phyloP scores from a whole-genome alignment of 768 basidiomycete genomes.

The Strobilomyces echinocephalus region DNA sequence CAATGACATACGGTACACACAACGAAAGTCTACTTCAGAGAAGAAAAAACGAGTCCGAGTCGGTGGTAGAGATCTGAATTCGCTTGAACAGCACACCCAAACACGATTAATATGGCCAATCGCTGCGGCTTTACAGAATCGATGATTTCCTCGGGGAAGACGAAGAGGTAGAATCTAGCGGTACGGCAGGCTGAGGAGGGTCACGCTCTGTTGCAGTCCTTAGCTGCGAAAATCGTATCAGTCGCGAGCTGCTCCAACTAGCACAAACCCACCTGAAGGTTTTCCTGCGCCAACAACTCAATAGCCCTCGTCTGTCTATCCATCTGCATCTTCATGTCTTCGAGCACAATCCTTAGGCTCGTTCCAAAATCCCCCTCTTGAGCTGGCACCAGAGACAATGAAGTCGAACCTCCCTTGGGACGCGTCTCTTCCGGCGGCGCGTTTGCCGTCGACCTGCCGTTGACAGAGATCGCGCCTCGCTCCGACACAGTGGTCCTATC shows the following conservation, averaged over 20 bases:
- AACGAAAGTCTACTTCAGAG: constrained; percentile 5
- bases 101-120: neutral
- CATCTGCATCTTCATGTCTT: constrained; percentile 45
- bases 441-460: constrained; percentile 5
- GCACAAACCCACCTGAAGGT: constrained; percentile 36
- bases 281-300: constrained; percentile 42
- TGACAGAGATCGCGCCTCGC: constrained; percentile 4
- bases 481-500: constrained; percentile 16
- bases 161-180: constrained; percentile 7
- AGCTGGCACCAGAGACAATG: constrained; percentile 13
- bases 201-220: constrained; percentile 14
- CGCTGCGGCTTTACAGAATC: constrained; percentile 1
- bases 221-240: constrained; percentile 12
- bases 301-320: constrained; percentile 45
- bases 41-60: neutral
- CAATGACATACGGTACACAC: neutral
- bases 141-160: constrained; percentile 18
- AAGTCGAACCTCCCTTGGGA: constrained; percentile 7
- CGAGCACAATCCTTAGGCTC: constrained; percentile 35
- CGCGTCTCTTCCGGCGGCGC: constrained; percentile 12
- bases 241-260: neutral
- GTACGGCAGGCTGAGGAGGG: constrained; percentile 9
- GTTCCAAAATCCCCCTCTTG: constrained; percentile 19
- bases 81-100: neutral
- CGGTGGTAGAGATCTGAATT: neutral